Conservation (phyloP, 169 alveolate genomes). For the Eimeria maxima region DNA sequence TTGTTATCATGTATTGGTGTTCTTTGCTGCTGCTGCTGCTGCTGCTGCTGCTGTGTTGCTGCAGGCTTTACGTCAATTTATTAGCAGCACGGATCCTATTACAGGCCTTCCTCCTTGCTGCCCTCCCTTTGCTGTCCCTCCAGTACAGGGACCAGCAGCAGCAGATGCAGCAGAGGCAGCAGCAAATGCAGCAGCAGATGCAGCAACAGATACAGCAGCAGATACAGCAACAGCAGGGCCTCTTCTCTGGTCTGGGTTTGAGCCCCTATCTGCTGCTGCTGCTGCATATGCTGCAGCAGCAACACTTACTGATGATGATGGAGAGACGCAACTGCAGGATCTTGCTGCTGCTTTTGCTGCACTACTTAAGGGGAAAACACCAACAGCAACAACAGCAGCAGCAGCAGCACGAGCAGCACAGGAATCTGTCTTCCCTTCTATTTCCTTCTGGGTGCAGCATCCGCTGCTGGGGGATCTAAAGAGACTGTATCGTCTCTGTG, state of each 20-base stretch:
- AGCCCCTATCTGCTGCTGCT: slow-evolving; percentile 44
- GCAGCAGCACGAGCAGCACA: slow-evolving; percentile 25
- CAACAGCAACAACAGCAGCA: slow-evolving; percentile 23
- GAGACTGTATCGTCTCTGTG: not conserved
- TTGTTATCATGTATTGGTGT: no score
- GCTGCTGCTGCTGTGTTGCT: not conserved
- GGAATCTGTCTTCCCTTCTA: not conserved
- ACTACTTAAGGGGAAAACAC: not conserved
- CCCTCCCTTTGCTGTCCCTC: slow-evolving; percentile 3
- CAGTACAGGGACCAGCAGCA: not conserved
- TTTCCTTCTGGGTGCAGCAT: slow-evolving; percentile 34
- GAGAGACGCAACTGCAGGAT: slow-evolving; percentile 21
- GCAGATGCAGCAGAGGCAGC: not conserved
- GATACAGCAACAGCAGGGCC: slow-evolving; percentile 13
- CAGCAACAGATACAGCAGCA: no score
- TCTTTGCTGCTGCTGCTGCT: slow-evolving; percentile 1
- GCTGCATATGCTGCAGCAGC: slow-evolving; percentile 53
- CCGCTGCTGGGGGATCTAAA: not conserved
- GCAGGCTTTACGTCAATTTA: slow-evolving; percentile 27
- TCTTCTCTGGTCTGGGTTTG: slow-evolving; percentile 9
- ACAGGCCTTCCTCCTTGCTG: slow-evolving; percentile 33
- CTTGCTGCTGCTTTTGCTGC: slow-evolving; percentile 29
- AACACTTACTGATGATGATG: slow-evolving; percentile 28
- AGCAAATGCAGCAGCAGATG: no score
- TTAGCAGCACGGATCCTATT: not conserved